A percentile compares a stretch with the other conserved stretches of the same genome.
phyloP scores from a whole-genome alignment of 2,329 filamentous ascomycete genomes.

The Clarireedia sp. region DNA sequence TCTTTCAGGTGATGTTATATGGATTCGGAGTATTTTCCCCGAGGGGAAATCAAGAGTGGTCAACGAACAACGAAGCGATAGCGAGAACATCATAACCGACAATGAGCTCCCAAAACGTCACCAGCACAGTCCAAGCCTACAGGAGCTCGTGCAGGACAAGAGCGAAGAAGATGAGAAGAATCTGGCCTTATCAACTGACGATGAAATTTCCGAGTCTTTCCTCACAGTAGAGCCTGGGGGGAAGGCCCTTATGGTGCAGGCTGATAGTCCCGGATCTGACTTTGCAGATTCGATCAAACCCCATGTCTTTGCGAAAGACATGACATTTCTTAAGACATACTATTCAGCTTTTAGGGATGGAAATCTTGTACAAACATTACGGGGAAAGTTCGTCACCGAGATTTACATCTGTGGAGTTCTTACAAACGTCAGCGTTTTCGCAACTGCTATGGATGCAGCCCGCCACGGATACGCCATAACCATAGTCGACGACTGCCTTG shows the following conservation, averaged over 20 bases:
- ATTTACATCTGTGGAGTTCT: slow-evolving; percentile 82
- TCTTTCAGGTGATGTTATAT: slow-evolving; percentile 65
- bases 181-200: slow-evolving; percentile 7
- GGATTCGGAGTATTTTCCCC: slow-evolving; percentile 68
- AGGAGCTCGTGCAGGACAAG: slow-evolving; percentile 8
- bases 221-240: slow-evolving; percentile 21
- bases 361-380: slow-evolving; percentile 64
- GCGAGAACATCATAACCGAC: slow-evolving; percentile 28
- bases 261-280: neutral
- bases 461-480: slow-evolving; percentile 82
- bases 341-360: slow-evolving; percentile 84
- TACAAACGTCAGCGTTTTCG: slow-evolving; percentile 82
- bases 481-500: slow-evolving; percentile 80
- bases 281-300: slow-evolving; percentile 2
- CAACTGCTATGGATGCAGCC: slow-evolving; percentile 84
- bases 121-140: neutral
- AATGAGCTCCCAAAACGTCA: slow-evolving; percentile 16
- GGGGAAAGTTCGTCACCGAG: slow-evolving; percentile 82
- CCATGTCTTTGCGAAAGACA: slow-evolving; percentile 32
- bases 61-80: slow-evolving; percentile 35
- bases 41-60: slow-evolving; percentile 50
- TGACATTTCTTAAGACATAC: slow-evolving; percentile 57
- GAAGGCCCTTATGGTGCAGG: slow-evolving; percentile 36
- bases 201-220: slow-evolving; percentile 21
- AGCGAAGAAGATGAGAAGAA: slow-evolving; percentile 10